phyloP scores from a whole-genome alignment of 768 basidiomycete species.

The Lentinula sp. region DNA sequence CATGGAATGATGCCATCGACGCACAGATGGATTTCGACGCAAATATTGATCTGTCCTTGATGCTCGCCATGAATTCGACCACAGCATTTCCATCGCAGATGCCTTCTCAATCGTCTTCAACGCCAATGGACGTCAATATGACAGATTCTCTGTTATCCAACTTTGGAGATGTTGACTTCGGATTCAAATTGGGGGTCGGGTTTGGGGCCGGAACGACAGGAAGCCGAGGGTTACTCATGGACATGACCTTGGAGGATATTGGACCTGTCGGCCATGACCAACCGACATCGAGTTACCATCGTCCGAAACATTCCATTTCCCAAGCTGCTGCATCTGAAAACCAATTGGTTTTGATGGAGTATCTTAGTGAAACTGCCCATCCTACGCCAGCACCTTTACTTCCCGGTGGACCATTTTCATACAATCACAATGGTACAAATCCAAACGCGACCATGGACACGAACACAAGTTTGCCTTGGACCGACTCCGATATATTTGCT shows the following conservation, averaged over 20 bases:
- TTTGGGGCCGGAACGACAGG: conserved; percentile 3
- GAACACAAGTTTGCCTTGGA: not conserved
- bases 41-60: not conserved
- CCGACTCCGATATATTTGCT: not conserved
- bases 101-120: not conserved
- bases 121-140: not conserved
- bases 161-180: not conserved
- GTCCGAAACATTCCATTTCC: not conserved
- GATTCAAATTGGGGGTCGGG: not conserved
- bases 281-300: conserved; percentile 10
- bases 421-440: not conserved
- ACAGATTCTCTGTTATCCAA: not conserved
- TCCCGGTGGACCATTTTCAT: not conserved
- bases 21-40: conserved; percentile 3
- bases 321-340: not conserved
- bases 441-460: not conserved
- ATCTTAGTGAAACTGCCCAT: conserved; percentile 18
- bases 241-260: conserved; percentile 3
- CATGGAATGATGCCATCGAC: not conserved
- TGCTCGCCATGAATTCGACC: not conserved
- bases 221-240: not conserved
- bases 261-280: not conserved
- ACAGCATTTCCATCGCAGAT: not conserved
- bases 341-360: conserved; percentile 19
- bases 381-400: not conserved